These are phyloP conservation scores for Forsythia suspensa DNA, from an alignment of 257 asterid genomes.

Conservation along the genomic window DNA sequence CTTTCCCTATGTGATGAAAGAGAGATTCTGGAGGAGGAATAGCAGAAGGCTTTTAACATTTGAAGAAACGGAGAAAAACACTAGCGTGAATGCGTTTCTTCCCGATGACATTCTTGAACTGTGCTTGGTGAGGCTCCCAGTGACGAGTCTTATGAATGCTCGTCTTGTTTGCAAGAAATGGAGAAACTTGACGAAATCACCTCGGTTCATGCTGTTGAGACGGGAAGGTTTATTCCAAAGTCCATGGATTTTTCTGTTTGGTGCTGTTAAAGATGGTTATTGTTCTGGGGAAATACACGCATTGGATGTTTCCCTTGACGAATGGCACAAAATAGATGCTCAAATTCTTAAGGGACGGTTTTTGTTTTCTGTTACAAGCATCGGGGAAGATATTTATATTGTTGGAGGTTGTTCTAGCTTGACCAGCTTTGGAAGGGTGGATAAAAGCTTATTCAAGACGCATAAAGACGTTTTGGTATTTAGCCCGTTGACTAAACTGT, in stretches of 20 bases:
- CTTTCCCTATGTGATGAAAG: constrained; percentile 65
- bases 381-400: constrained; percentile 61
- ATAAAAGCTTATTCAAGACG: constrained; percentile 82
- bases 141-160: constrained; percentile 74
- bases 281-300: constrained; percentile 96
- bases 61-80: constrained; percentile 32
- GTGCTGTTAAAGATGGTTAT: constrained; percentile 72
- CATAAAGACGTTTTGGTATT: constrained; percentile 80
- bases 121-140: constrained; percentile 88
- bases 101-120: constrained; percentile 91
- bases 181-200: constrained; percentile 67
- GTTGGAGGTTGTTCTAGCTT: constrained; percentile 97
- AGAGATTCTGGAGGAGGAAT: constrained; percentile 65
- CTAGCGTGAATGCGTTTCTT: constrained; percentile 53
- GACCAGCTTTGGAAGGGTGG: constrained; percentile 79
- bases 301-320: constrained; percentile 61
- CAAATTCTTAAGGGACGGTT: constrained; percentile 74
- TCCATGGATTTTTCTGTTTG: constrained; percentile 86
- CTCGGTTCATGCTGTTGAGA: constrained; percentile 78
- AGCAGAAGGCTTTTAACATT: constrained; percentile 44
- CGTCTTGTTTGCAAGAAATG: constrained; percentile 93
- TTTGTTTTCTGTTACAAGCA: constrained; percentile 69
- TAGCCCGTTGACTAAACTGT: constrained; percentile 68
- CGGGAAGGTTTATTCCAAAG: constrained; percentile 64
- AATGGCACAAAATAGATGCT: constrained; percentile 85